Percentiles rank a stretch among this genome's conserved stretches.
phyloP scores from a whole-genome alignment of 768 basidiomycete genomes.

The Piloderma croceum region DNA sequence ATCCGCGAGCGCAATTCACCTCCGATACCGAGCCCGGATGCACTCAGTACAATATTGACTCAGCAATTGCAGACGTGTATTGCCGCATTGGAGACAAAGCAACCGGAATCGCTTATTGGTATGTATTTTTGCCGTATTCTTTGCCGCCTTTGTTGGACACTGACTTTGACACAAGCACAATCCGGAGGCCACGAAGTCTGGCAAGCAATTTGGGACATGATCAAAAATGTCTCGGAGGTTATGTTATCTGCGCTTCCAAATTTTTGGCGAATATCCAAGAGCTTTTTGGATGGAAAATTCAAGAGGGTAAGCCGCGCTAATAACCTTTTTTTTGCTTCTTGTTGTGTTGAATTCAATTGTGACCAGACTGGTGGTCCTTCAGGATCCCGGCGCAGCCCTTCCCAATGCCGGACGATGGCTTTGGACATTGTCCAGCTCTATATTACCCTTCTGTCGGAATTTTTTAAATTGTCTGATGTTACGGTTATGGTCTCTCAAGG shows the following conservation, averaged over 20 bases:
- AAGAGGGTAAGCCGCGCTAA: constrained; percentile 53
- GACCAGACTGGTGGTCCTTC: constrained; percentile 25
- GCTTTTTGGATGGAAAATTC: constrained; percentile 90
- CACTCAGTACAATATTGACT: constrained; percentile 40
- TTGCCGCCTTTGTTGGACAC: constrained; percentile 1
- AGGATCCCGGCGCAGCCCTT: constrained; percentile 68
- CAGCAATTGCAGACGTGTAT: constrained; percentile 58
- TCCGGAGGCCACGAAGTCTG: constrained; percentile 73
- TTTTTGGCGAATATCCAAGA: constrained; percentile 90
- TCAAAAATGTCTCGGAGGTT: constrained; percentile 83
- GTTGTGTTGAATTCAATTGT: constrained; percentile 2
- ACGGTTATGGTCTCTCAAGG: constrained; percentile 55
- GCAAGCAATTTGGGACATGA: constrained; percentile 71
- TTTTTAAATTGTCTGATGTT: constrained; percentile 79
- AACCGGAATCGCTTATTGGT: constrained; percentile 61
- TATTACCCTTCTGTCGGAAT: constrained; percentile 76
- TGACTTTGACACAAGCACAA: constrained; percentile 45
- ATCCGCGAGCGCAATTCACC: constrained; percentile 38
- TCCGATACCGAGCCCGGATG: constrained; percentile 31
- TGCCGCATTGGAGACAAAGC: constrained; percentile 55
- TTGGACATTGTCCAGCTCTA: constrained; percentile 83
- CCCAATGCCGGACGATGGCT: constrained; percentile 83
- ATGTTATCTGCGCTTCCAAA: constrained; percentile 81
- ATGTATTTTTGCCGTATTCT: constrained; percentile 11
- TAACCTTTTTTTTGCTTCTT: not conserved